These are phyloP conservation scores for Mucor irregularis DNA, from an alignment of 371 early-diverging fungal genomes.

Conservation along the genomic window DNA sequence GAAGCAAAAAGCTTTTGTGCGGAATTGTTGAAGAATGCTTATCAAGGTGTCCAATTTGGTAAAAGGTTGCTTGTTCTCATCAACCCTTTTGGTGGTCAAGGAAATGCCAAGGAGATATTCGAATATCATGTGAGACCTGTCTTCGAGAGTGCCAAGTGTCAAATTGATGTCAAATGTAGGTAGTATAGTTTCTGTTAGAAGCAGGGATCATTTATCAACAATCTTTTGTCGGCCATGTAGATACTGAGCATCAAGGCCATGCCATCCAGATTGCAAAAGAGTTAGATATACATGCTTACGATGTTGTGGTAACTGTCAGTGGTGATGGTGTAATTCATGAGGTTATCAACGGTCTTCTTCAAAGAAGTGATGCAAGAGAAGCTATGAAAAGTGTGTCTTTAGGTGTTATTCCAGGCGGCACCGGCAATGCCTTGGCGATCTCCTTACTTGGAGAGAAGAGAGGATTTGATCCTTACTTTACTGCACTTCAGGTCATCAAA, in stretches of 20 bases:
- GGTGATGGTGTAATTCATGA: conserved; percentile 87
- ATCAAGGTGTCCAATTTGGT: conserved; percentile 31
- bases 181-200: not conserved
- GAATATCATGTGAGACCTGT: conserved; percentile 63
- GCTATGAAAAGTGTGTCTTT: conserved; percentile 59
- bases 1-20: conserved; percentile 34
- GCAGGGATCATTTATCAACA: no score
- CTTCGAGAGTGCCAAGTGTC: conserved; percentile 63
- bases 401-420: conserved; percentile 68
- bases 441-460: conserved; percentile 56
- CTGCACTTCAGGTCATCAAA: conserved; percentile 59
- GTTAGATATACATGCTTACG: conserved; percentile 55
- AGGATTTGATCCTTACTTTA: conserved; percentile 50
- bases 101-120: conserved; percentile 61
- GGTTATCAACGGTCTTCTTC: conserved; percentile 72
- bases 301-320: conserved; percentile 67
- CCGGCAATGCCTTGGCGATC: conserved; percentile 59
- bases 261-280: conserved; percentile 66
- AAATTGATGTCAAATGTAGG: conserved; percentile 59
- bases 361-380: conserved; percentile 60
- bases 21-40: conserved; percentile 28
- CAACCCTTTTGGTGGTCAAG: conserved; percentile 80
- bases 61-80: conserved; percentile 61
- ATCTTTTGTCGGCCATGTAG: conserved; percentile 34
- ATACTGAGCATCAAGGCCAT: conserved; percentile 64